Base-by-base conservation (phyloP, 176 grass and related monocot genomes). In the Oropetium thomaeum region DNA sequence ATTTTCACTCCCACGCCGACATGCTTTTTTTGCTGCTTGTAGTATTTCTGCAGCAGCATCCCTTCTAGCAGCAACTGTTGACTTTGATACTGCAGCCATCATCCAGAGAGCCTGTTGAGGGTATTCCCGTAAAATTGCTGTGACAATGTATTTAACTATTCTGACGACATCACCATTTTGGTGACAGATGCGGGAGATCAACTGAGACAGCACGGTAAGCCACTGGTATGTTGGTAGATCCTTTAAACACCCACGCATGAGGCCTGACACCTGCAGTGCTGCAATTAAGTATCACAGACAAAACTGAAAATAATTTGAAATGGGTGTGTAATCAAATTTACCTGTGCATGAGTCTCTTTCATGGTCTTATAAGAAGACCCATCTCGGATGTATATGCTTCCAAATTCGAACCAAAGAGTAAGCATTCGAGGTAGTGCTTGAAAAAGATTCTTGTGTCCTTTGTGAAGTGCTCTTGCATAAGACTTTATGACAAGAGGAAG, bases 41-140 rank as follows among this genome's bases (percentile, higher is more conserved):
- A 98, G 70, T 84, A 98, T 94, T 84, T 98, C 87, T 58, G 87
- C 71, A 73, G 89, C 96, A 61, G 91, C 95, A 31, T 98, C 91
- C 62, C 87, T 69, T 74, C 95, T 86, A 53, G 86, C 84, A 81
- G 82, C 54, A 83, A 98, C 87, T 51, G 91, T 87, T 29, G 96
- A 98, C 62, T 98, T 98, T 41, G 91, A 98, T 25, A 94, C 96
- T 26, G 91, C 96, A 66, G 96, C 96, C 96, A 98, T 98, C 96
- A 94, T 98, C 96, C 96, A 98, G 58, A 94, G 91, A 71, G 84
- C 91, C 71, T 98, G 96, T 65, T 98, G 96, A 81, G 96, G 91
- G 64, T 94, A 98, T 57, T 86, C 87, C 65, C 81, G 89, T 79
- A 98, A 79, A 86, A 98, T 74, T 52, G 79, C 84, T 26, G 59